These are phyloP conservation scores for Gastrolobium villosum DNA, from an alignment of 306 rosid species.

Conservation along the genomic window DNA sequence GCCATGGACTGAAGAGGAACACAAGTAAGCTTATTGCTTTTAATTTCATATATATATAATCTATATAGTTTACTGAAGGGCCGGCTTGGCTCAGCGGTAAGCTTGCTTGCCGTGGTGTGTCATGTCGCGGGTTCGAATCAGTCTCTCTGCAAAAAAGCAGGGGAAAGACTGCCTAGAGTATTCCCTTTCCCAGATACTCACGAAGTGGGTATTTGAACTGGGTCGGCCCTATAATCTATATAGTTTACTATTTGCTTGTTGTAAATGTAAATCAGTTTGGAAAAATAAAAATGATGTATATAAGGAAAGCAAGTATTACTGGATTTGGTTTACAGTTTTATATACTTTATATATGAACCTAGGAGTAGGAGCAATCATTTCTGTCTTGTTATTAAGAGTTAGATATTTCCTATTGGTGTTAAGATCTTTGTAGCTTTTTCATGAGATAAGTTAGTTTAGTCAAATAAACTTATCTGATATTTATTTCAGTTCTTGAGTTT, in stretches of 20 bases:
- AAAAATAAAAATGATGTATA: neutral
- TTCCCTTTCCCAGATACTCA: no score
- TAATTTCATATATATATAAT: neutral
- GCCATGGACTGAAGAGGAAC: constrained; percentile 98
- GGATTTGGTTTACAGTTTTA: constrained; percentile 34
- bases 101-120: no score
- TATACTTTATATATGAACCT: neutral
- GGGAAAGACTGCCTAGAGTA: no score
- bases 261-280: constrained; percentile 23
- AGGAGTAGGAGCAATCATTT: constrained; percentile 41
- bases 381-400: constrained; percentile 18
- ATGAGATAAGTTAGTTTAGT: constrained; percentile 23
- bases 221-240: no score
- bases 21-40: constrained; percentile 65
- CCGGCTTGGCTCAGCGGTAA: no score
- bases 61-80: neutral
- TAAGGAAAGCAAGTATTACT: neutral
- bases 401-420: constrained; percentile 22
- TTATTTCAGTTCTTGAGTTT: constrained; percentile 2
- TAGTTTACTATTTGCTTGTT: constrained; percentile 19
- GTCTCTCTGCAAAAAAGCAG: no score
- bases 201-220: no score
- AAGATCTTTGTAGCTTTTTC: constrained; percentile 6
- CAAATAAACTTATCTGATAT: neutral
- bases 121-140: no score